phyloP scores from a whole-genome alignment of 225 moss, liverwort and hornwort species.

The Marchantia polymorpha region DNA sequence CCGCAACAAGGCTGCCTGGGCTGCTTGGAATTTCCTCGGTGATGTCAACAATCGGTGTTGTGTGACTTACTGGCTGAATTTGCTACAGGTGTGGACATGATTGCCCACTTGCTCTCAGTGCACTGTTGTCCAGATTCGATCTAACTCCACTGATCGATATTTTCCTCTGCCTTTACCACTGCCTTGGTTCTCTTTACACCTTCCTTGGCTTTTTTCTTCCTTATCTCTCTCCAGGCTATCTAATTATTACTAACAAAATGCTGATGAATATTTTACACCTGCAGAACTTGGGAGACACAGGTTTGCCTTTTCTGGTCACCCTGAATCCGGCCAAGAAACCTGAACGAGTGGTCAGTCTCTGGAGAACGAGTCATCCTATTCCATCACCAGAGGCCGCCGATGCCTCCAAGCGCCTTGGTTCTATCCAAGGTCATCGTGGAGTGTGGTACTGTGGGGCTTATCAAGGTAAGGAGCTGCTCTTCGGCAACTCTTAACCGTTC shows the following conservation, averaged over 20 bases:
- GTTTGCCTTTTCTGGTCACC: slow-evolving; percentile 69
- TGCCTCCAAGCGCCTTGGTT: slow-evolving; percentile 53
- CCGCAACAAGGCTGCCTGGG: slow-evolving; percentile 67
- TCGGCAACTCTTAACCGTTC: neutral
- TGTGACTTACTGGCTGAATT: slow-evolving; percentile 83
- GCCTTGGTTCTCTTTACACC: too few relatives aligned
- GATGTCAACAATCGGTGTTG: slow-evolving; percentile 58
- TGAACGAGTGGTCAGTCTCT: slow-evolving; percentile 31
- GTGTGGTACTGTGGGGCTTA: slow-evolving; percentile 96
- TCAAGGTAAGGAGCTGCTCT: slow-evolving; percentile 42
- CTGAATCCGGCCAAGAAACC: slow-evolving; percentile 63
- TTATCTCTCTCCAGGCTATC: too few relatives aligned
- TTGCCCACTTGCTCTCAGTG: too few relatives aligned
- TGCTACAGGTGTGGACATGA: slow-evolving; percentile 51
- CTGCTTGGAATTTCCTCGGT: slow-evolving; percentile 92
- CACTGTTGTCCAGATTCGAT: too few relatives aligned
- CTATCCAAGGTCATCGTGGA: slow-evolving; percentile 78
- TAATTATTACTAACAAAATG: too few relatives aligned
- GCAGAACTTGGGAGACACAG: slow-evolving; percentile 79
- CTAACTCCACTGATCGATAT: too few relatives aligned
- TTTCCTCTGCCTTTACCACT: too few relatives aligned
- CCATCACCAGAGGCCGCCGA: slow-evolving; percentile 63
- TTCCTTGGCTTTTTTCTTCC: too few relatives aligned
- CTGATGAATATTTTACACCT: neutral
- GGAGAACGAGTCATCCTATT: slow-evolving; percentile 73